Conservation (phyloP, 2,329 filamentous ascomycete genomes). For the Passalora sequoiae region DNA sequence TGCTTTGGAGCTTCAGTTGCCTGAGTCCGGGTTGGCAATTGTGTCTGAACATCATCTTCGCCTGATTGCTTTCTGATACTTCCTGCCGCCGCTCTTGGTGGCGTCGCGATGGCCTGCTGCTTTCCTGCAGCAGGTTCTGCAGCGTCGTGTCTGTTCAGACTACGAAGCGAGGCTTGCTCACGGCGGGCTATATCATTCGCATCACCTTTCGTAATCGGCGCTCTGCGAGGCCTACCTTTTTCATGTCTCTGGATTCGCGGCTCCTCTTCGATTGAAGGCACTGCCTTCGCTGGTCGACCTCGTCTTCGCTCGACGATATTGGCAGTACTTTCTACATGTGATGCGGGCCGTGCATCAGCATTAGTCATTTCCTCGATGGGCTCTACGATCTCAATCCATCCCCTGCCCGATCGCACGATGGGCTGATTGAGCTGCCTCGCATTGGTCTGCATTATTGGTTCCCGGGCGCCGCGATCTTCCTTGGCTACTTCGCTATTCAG, state of each 20-base stretch:
- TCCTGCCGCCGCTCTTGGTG: not conserved
- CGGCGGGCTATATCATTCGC: no score
- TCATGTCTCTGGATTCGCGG: constrained; percentile 2
- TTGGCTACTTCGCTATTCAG: not conserved
- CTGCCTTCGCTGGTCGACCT: not conserved
- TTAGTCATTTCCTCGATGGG: not conserved
- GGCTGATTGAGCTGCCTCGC: constrained; percentile 10
- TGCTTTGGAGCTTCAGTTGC: not conserved
- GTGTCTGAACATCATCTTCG: no score
- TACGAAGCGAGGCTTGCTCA: no score
- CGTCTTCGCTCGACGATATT: constrained; percentile 1
- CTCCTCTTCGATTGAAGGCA: not conserved
- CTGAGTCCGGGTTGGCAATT: no score
- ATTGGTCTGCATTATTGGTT: constrained; percentile 1
- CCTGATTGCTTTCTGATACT: no score
- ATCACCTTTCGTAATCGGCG: no score
- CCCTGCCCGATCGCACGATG: constrained; percentile 15
- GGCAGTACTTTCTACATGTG: not conserved
- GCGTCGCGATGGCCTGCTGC: constrained; percentile 4
- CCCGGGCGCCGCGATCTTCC: constrained; percentile 4
- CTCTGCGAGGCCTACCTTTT: not conserved
- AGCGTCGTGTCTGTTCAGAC: no score
- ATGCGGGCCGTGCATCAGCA: not conserved
- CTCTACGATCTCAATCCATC: constrained; percentile 19
- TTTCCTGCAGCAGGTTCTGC: no score